Conservation (phyloP, 2,329 filamentous ascomycete genomes). For the Sordariomycetes sp. region DNA sequence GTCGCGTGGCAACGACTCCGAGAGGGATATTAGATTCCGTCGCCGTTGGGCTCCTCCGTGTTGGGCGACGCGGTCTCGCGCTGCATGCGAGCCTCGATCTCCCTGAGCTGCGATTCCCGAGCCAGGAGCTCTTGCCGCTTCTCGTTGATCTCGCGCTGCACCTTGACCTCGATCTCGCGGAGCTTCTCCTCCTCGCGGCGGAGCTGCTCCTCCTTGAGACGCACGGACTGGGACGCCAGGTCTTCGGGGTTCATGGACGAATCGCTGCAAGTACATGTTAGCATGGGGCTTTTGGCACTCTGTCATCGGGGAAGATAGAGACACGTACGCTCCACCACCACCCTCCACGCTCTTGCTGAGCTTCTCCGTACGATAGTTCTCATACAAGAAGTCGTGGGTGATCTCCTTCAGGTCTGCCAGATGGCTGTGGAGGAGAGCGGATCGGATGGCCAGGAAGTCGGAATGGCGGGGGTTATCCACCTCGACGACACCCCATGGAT, state of each 20-base stretch:
- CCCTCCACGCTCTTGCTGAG: conserved; percentile 98
- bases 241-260: conserved; percentile 97
- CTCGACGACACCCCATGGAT: conserved; percentile 98
- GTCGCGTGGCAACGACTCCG: conserved; percentile 13
- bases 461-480: conserved; percentile 98
- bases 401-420: conserved; percentile 98
- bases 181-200: conserved; percentile 99
- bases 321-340: conserved; percentile 72
- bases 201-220: conserved; percentile 98
- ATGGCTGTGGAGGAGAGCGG: conserved; percentile 93
- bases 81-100: conserved; percentile 97
- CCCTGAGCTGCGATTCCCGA: conserved; percentile 94
- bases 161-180: conserved; percentile 98
- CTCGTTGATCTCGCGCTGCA: conserved; percentile 99
- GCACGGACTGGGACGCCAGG: conserved; percentile 90
- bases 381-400: conserved; percentile 98
- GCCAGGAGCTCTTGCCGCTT: conserved; percentile 97
- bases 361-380: conserved; percentile 99
- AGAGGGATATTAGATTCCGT: conserved; percentile 38
- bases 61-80: conserved; percentile 57
- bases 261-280: conserved; percentile 40
- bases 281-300: conserved; percentile 7
- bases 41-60: conserved; percentile 42
- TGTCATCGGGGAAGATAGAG: background rate
- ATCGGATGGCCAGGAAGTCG: conserved; percentile 95